Conservation (phyloP, 345 rosid species). For the Sonneratia alba region DNA sequence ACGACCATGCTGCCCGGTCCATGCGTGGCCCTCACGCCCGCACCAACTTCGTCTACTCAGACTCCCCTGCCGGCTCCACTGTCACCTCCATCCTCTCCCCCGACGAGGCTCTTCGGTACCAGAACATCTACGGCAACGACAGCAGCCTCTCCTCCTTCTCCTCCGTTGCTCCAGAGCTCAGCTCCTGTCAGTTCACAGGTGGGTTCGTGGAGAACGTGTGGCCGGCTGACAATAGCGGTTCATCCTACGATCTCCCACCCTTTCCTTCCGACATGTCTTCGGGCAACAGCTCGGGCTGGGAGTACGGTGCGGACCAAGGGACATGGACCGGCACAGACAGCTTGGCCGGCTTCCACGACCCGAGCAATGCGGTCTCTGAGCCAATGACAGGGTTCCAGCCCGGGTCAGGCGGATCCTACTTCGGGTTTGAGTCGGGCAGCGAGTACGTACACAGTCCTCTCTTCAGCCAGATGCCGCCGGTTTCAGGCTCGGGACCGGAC, state of each 20-base stretch:
- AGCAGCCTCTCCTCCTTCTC: slow-evolving; percentile 3
- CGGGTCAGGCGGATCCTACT: slow-evolving; percentile 17
- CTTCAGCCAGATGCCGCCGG: slow-evolving; percentile 81
- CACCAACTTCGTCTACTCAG: slow-evolving; percentile 77
- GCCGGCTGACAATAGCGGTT: slow-evolving; percentile 16
- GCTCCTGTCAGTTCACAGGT: background rate
- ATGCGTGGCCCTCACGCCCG: slow-evolving; percentile 71
- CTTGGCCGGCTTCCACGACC: slow-evolving; percentile 20
- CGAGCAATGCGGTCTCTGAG: background rate
- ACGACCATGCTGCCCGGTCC: slow-evolving; percentile 69
- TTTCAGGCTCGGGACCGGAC: slow-evolving; percentile 53
- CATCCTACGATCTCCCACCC: slow-evolving; percentile 43
- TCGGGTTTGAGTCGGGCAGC: slow-evolving; percentile 34
- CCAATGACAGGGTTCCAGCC: slow-evolving; percentile 14
- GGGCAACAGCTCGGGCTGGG: slow-evolving; percentile 5
- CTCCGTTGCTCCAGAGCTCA: slow-evolving; percentile 6
- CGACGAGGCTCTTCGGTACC: slow-evolving; percentile 6
- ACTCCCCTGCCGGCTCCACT: slow-evolving; percentile 64
- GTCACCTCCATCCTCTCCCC: slow-evolving; percentile 76
- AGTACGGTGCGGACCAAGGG: slow-evolving; percentile 14
- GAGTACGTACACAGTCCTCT: slow-evolving; percentile 73
- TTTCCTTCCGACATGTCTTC: slow-evolving; percentile 27
- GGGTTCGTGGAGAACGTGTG: slow-evolving; percentile 8
- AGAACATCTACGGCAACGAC: background rate
- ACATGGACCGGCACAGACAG: slow-evolving; percentile 9